These are phyloP conservation scores for Martiniozyma asiatica DNA, from an alignment of 1,139 yeast genomes.

Conservation along the genomic window DNA sequence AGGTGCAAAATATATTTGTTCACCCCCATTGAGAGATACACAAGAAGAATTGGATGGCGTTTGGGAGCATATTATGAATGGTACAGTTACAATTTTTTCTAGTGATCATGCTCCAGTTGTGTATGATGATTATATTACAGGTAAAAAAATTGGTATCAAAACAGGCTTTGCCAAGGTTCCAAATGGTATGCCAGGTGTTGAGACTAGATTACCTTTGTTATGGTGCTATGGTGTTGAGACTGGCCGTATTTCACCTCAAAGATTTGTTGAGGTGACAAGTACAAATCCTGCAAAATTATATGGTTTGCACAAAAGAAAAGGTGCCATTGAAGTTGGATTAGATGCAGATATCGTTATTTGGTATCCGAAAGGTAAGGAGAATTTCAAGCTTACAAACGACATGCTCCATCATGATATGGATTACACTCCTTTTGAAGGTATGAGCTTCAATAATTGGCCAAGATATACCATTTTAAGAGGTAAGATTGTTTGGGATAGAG, in stretches of 20 bases:
- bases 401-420: too few relatives aligned
- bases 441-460: too few relatives aligned
- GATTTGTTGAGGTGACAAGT: too few relatives aligned
- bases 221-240: slow-evolving; percentile 32
- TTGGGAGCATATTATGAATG: slow-evolving; percentile 33
- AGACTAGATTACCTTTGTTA: slow-evolving; percentile 32
- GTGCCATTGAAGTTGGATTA: too few relatives aligned
- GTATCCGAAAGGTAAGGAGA: too few relatives aligned
- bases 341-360: too few relatives aligned
- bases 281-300: too few relatives aligned
- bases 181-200: slow-evolving; percentile 35
- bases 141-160: slow-evolving; percentile 28
- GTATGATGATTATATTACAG: slow-evolving; percentile 27
- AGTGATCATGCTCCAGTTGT: slow-evolving; percentile 37
- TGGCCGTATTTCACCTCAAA: slow-evolving; percentile 28
- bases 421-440: too few relatives aligned
- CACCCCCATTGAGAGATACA: slow-evolving; percentile 34
- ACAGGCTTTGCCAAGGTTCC: slow-evolving; percentile 30
- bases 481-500: too few relatives aligned
- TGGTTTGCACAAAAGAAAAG: too few relatives aligned
- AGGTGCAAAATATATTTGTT: slow-evolving; percentile 37
- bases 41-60: slow-evolving; percentile 28
- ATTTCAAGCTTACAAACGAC: too few relatives aligned
- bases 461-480: too few relatives aligned
- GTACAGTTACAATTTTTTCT: slow-evolving; percentile 34